A percentile compares a stretch with the other conserved stretches of the same genome.
phyloP scores from a whole-genome alignment of 2,329 filamentous ascomycete genomes.

The Botrytis fabae region DNA sequence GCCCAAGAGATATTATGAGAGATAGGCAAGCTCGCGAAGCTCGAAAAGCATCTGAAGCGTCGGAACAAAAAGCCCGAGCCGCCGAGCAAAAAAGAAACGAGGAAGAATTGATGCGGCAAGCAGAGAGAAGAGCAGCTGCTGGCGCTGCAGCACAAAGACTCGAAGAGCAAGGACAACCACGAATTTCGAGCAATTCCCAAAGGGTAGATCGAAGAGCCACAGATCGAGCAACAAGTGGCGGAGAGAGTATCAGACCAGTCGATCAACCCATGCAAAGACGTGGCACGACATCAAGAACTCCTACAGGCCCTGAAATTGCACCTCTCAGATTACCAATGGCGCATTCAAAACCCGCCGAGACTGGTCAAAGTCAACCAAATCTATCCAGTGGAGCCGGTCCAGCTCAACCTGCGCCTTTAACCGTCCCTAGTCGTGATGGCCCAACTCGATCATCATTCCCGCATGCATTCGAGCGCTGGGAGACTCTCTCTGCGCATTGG shows the following conservation, averaged over 20 bases:
- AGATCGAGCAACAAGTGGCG: slow-evolving; percentile 29
- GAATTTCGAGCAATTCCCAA: slow-evolving; percentile 40
- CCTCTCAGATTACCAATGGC: slow-evolving; percentile 38
- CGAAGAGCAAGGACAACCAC: slow-evolving; percentile 32
- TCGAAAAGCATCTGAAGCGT: slow-evolving; percentile 57
- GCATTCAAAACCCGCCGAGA: slow-evolving; percentile 29
- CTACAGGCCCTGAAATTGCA: slow-evolving; percentile 35
- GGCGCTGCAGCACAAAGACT: slow-evolving; percentile 49
- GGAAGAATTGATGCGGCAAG: slow-evolving; percentile 54
- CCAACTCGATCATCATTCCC: slow-evolving; percentile 72
- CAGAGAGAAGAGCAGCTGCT: slow-evolving; percentile 61
- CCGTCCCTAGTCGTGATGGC: slow-evolving; percentile 17
- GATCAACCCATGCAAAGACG: slow-evolving; percentile 36
- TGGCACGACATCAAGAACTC: slow-evolving; percentile 34
- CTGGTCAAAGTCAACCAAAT: slow-evolving; percentile 25
- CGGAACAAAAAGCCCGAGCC: slow-evolving; percentile 48
- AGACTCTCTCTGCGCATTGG: slow-evolving; percentile 95
- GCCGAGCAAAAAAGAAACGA: slow-evolving; percentile 56
- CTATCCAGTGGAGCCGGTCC: slow-evolving; percentile 10
- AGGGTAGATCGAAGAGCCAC: slow-evolving; percentile 36
- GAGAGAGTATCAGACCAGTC: slow-evolving; percentile 20
- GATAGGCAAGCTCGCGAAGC: slow-evolving; percentile 77
- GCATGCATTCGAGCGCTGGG: slow-evolving; percentile 97
- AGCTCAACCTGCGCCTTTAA: slow-evolving; percentile 23
- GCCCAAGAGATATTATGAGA: slow-evolving; percentile 89